Evolutionary conservation across 73 alveolate genomes (phyloP).

Genomic region (Vitrella brassicaformis): DNA sequence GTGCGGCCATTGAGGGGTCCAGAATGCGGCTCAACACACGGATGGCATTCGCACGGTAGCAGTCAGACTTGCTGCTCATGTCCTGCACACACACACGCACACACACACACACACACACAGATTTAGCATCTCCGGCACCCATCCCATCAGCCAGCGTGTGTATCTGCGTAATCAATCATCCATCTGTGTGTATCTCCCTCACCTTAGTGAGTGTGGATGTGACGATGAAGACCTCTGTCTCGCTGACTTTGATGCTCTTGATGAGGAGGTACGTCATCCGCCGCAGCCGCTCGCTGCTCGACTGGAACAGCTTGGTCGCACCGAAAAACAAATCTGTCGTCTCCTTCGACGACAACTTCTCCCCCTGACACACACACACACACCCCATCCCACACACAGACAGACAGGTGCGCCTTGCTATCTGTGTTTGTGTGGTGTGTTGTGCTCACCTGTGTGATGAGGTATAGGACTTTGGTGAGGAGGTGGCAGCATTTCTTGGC

Average conservation of each 20-base stretch:
- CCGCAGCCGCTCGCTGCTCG: constrained; percentile 6
- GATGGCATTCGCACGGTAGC: constrained; percentile 13
- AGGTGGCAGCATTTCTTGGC: neutral
- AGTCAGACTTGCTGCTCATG: neutral
- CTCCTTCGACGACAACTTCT: neutral
- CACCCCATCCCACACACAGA: too few species aligned
- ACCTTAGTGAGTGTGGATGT: neutral
- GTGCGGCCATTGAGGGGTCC: constrained; percentile 23
- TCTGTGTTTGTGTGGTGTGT: too few species aligned
- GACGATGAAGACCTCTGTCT: neutral
- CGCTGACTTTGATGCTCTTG: neutral
- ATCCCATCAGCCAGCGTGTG: too few species aligned
- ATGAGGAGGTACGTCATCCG: constrained; percentile 18
- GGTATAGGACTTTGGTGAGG: neutral
- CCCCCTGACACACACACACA: neutral
- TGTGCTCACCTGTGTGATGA: too few species aligned
- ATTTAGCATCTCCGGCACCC: too few species aligned
- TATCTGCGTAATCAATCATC: too few species aligned
- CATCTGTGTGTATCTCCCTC: too few species aligned
- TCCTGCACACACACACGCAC: too few species aligned
- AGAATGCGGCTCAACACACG: constrained; percentile 26
- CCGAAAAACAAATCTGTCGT: constrained; percentile 23
- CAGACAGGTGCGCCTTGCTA: too few species aligned
- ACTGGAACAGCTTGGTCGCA: constrained; percentile 31
- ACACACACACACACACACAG: too few species aligned